Percentiles rank a stretch among this genome's conserved stretches.
Conservation (phyloP, 2,329 filamentous ascomycete genomes). For the Colletotrichum horii region DNA sequence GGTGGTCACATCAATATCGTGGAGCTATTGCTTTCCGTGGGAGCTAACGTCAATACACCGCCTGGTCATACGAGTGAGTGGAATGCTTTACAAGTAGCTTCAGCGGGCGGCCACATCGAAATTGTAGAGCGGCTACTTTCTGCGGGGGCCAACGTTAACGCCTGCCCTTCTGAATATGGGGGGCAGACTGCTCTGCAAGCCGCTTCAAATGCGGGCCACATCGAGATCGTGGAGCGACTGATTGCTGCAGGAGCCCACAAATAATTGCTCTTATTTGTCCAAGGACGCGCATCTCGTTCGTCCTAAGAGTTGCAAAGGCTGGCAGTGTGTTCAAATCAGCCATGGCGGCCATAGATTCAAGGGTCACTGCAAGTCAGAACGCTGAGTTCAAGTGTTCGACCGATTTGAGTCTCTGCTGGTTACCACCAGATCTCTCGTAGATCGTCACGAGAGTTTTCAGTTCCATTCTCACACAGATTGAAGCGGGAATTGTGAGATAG, state of each 20-base stretch:
- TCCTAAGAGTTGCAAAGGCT: not conserved
- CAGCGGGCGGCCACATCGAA: accelerated
- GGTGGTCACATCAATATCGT: no score
- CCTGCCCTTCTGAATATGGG: accelerated
- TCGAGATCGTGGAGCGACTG: not conserved
- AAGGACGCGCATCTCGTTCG: not conserved
- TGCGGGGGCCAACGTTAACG: no score
- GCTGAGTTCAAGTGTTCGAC: not conserved
- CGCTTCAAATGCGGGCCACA: not conserved
- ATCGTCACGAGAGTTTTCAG: not conserved
- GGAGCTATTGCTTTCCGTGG: no score
- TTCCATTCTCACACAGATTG: not conserved
- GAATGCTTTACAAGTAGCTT: not conserved
- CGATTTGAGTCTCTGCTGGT: not conserved
- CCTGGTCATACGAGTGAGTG: no score
- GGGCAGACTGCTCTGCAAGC: not conserved
- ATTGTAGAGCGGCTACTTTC: not conserved
- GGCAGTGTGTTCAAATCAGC: not conserved
- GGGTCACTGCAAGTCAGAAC: accelerated
- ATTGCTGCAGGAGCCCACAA: accelerated
- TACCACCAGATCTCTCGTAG: not conserved
- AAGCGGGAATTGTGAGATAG: not conserved
- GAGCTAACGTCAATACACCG: no score
- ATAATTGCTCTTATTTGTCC: accelerated
- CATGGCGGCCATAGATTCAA: accelerated